Evolutionary conservation across 768 basidiomycete species (phyloP), one percentile per base, ranked within the genome.

Genomic region (Calocybe cyanea): DNA sequence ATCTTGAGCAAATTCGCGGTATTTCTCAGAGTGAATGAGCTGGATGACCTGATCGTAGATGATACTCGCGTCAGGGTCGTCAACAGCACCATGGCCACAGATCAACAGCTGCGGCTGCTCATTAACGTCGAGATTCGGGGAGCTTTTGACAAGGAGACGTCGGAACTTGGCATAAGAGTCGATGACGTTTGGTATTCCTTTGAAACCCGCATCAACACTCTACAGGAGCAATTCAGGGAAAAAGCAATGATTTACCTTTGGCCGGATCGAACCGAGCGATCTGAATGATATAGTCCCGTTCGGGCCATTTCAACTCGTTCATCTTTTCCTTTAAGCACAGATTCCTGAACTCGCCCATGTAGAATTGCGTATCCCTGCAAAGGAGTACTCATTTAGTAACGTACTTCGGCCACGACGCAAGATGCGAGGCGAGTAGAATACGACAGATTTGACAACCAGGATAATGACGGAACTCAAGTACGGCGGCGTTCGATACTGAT

Each of bases 191-290:
- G 85, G 85, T 52, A 86, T 86, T 66, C 92, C 91, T 77, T 80
- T 78, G 15, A 15, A 40, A 23, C 17, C 14, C 37, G 7, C 19
- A 10, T 19, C 30, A 15, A 24, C 15, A n/a, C 6, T 19, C 18
- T 28, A 14, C 8, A 21, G 30, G 5, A 18, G 13, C 34, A 19
- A 14, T 11, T 31, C 11, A 13, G 25, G 23, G 20, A 25, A 47
- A n/a, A 13, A 38, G n/a, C n/a, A n/a, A n/a, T n/a, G 20, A 20
- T 58, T 38, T 21, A 68, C 70, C 72, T 54, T 74, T 76, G 17
- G 85, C 74, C 42, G 92, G 93, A 64, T 96, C 93, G 66, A 96
- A 97, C 21, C 92, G 85, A n/a, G 93, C 93, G 49, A 97, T 70
- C 63, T 97, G 94, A 23, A 92, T 75, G 54, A 96, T 65, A 66